These are phyloP conservation scores for Articulospora tetracladia DNA, from an alignment of 495 filamentous ascomycete genomes.

Conservation along the genomic window DNA sequence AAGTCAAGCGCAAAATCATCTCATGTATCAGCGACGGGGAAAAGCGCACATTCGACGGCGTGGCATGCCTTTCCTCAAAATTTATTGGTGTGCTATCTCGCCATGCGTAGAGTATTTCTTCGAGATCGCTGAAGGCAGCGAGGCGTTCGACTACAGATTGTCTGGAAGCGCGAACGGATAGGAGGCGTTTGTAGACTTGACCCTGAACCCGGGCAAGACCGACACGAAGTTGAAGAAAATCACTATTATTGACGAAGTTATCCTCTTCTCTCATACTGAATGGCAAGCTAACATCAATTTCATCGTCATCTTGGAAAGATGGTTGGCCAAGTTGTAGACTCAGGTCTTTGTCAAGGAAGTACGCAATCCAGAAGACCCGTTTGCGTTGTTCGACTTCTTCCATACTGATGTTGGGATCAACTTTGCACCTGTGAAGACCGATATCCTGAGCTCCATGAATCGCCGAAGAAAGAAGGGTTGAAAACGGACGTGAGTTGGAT, in stretches of 20 bases:
- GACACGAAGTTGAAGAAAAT: constrained; percentile 76
- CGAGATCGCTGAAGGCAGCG: too few relatives aligned
- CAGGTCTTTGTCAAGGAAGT: constrained; percentile 90
- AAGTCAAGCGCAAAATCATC: too few relatives aligned
- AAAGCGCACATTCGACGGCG: too few relatives aligned
- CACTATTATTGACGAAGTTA: too few relatives aligned
- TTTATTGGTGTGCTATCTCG: too few relatives aligned
- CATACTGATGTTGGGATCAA: constrained; percentile 76
- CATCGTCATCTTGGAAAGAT: constrained; percentile 91
- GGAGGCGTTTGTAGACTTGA: constrained; percentile 85
- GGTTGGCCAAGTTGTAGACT: constrained; percentile 91
- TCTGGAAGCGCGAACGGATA: too few relatives aligned
- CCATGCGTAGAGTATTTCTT: too few relatives aligned
- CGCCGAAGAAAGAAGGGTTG: constrained; percentile 84
- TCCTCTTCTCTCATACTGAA: too few relatives aligned
- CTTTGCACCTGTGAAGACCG: constrained; percentile 85
- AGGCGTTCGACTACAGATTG: too few relatives aligned
- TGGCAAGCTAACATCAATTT: constrained; percentile 96
- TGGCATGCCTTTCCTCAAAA: too few relatives aligned
- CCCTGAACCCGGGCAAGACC: constrained; percentile 86
- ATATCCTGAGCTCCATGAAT: constrained; percentile 92
- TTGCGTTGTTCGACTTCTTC: constrained; percentile 91
- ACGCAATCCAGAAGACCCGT: constrained; percentile 96
- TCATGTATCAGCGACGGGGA: too few relatives aligned
- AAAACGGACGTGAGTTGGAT: constrained; percentile 88